Evolutionary conservation across 2,329 filamentous ascomycete genomes (phyloP), one percentile per base, ranked within the genome.

Genomic region (Catunica adiposa): DNA sequence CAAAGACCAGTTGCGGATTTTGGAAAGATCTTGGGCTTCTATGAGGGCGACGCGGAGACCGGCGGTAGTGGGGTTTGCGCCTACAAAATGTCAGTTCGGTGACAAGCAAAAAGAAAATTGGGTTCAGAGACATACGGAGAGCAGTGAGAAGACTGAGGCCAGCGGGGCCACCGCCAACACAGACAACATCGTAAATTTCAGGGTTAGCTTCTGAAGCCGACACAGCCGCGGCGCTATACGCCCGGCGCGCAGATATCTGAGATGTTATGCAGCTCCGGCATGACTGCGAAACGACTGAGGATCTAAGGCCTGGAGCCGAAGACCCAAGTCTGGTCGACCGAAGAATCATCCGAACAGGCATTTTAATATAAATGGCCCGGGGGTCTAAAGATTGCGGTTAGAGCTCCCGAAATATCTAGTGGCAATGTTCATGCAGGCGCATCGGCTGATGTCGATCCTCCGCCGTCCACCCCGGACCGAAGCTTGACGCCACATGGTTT

Each of bases 141-240:
- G 86, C 84, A 59, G 85, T 79, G 56, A 89, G 71, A 31, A 94
- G 77, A 64, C 88, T 94, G 57, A 98, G 74, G 56, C 90, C 90
- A 47, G 89, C 89, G 23, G 89, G 89, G 3, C 89, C 89, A 59
- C 89, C 89, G 59, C 89, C 89, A 55, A 95, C 84, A 63, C 88
- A 92, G 60, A 95, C 87, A 31, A 95, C 84, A 77, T 95, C 89
- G 72, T 92, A 96, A 63, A 95, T 82, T 61, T 94, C 86, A 9
- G 40, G 67, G 61, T 58, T 73, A 65, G 58, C 66, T 66, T 25
- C 64, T 59, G 58, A 68, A 68, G 40, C 61, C 63, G 54, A 64
- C 15, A 47, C 2, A 15, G 53, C 29, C 5, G 23, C 31, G 6
- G 7, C 34, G 31, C 56, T 58, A 25, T 58, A 58, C 5, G 38